phyloP scores from a whole-genome alignment of 768 basidiomycete genomes.

The Mycena belliarum region DNA sequence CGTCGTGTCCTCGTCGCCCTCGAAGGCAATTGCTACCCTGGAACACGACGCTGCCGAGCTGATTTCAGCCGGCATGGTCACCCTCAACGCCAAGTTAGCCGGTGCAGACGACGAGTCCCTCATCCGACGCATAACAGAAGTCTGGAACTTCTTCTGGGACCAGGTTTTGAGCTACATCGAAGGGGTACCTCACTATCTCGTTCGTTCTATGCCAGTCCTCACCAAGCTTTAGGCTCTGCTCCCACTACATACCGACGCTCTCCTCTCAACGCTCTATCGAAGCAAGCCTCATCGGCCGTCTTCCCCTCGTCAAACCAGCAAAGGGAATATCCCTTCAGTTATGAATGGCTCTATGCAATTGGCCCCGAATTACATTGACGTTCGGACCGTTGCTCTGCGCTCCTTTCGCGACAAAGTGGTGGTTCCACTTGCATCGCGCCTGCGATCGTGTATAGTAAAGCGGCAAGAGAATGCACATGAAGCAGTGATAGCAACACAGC shows the following conservation, averaged over 20 bases:
- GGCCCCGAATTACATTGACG: conserved; percentile 66
- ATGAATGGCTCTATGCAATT: conserved; percentile 29
- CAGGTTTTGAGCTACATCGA: conserved; percentile 85
- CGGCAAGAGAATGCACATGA: conserved; percentile 60
- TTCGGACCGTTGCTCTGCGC: conserved; percentile 75
- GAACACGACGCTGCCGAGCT: conserved; percentile 82
- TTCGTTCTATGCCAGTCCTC: background rate
- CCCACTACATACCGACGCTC: conserved; percentile 41
- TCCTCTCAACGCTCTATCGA: conserved; percentile 70
- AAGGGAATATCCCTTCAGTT: conserved; percentile 37
- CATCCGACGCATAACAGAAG: conserved; percentile 74
- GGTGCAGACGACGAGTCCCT: conserved; percentile 80
- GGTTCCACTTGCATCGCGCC: conserved; percentile 57
- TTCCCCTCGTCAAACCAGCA: conserved; percentile 52
- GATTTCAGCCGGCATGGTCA: conserved; percentile 88
- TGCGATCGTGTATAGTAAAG: conserved; percentile 54
- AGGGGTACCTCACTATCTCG: conserved; percentile 57
- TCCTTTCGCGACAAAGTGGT: conserved; percentile 82
- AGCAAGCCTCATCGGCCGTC: conserved; percentile 55
- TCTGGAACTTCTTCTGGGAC: conserved; percentile 95
- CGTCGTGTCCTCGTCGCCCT: conserved; percentile 71
- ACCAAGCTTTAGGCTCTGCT: conserved; percentile 32
- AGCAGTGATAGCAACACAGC: conserved; percentile 62
- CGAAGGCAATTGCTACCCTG: conserved; percentile 71
- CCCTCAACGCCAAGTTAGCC: conserved; percentile 80